These are phyloP conservation scores for Fusarium guadeloupense DNA, from an alignment of 2,329 filamentous ascomycete species.

Conservation along the genomic window DNA sequence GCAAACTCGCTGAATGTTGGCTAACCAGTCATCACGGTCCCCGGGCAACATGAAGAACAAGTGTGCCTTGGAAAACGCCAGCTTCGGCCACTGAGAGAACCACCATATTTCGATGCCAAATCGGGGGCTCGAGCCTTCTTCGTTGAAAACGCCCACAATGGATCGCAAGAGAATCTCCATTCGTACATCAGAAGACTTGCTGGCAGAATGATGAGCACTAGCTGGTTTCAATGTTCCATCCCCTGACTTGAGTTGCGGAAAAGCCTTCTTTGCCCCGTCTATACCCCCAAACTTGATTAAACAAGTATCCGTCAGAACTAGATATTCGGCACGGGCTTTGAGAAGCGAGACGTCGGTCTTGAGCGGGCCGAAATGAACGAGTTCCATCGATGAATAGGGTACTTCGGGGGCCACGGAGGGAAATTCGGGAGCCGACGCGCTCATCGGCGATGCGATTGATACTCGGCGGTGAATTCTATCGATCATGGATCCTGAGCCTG, in stretches of 20 bases:
- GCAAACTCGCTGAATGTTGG: slow-evolving; percentile 56
- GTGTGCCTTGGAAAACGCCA: slow-evolving; percentile 58
- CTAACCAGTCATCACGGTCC: slow-evolving; percentile 61
- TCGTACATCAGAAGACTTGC: slow-evolving; percentile 50
- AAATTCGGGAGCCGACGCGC: slow-evolving; percentile 45
- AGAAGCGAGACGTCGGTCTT: slow-evolving; percentile 60
- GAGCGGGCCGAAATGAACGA: slow-evolving; percentile 57
- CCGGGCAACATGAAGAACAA: slow-evolving; percentile 60
- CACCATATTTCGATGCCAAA: slow-evolving; percentile 67
- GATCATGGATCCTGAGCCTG: slow-evolving; percentile 53
- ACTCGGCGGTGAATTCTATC: slow-evolving; percentile 54
- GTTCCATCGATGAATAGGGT: slow-evolving; percentile 50
- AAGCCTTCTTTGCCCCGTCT: slow-evolving; percentile 58
- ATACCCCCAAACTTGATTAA: slow-evolving; percentile 61
- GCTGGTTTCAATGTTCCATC: slow-evolving; percentile 35
- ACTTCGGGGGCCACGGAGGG: slow-evolving; percentile 44
- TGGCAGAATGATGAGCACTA: slow-evolving; percentile 36
- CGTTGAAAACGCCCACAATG: slow-evolving; percentile 62
- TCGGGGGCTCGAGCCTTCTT: slow-evolving; percentile 59
- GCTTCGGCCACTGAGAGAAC: slow-evolving; percentile 55
- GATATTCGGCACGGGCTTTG: slow-evolving; percentile 59
- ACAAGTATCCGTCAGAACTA: slow-evolving; percentile 62
- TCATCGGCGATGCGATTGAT: slow-evolving; percentile 50
- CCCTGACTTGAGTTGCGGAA: slow-evolving; percentile 54
- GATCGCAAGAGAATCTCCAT: slow-evolving; percentile 60